phyloP scores from a whole-genome alignment of 805 yeast genomes.

The Torulaspora quercuum region DNA sequence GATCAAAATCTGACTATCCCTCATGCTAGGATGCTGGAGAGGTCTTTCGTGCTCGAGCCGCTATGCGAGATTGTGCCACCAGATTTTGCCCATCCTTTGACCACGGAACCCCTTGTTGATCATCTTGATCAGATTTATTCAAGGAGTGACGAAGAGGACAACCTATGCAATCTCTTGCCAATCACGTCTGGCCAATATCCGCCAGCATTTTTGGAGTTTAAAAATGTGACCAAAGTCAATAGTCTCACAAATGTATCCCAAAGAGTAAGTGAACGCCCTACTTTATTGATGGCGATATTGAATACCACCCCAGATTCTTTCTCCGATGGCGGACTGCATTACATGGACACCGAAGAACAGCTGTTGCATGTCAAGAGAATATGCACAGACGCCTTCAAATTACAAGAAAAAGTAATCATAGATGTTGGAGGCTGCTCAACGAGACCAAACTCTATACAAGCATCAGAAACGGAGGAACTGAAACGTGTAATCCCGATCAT shows the following conservation, averaged over 20 bases:
- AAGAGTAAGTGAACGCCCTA: conserved; percentile 34
- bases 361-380: conserved; percentile 47
- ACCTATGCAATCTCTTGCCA: conserved; percentile 52
- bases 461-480: conserved; percentile 63
- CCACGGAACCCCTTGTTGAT: conserved; percentile 72
- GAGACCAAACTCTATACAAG: conserved; percentile 72
- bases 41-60: conserved; percentile 89
- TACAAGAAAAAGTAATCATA: conserved; percentile 45
- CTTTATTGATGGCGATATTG: conserved; percentile 80
- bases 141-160: conserved; percentile 48
- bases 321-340: conserved; percentile 72
- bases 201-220: conserved; percentile 24
- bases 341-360: conserved; percentile 39
- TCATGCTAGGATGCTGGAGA: conserved; percentile 81
- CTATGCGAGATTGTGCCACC: conserved; percentile 76
- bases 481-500: conserved; percentile 68
- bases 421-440: conserved; percentile 97
- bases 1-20: conserved; percentile 66
- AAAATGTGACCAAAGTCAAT: conserved; percentile 43
- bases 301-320: conserved; percentile 94
- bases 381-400: conserved; percentile 56
- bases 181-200: conserved; percentile 23
- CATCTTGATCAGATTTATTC: conserved; percentile 58
- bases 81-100: conserved; percentile 70
- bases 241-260: conserved; percentile 41